A percentile compares a stretch with the other conserved stretches of the same genome.
These are phyloP conservation scores for Hydnum rufescens DNA, from an alignment of 768 basidiomycete species.

Conservation along the genomic window DNA sequence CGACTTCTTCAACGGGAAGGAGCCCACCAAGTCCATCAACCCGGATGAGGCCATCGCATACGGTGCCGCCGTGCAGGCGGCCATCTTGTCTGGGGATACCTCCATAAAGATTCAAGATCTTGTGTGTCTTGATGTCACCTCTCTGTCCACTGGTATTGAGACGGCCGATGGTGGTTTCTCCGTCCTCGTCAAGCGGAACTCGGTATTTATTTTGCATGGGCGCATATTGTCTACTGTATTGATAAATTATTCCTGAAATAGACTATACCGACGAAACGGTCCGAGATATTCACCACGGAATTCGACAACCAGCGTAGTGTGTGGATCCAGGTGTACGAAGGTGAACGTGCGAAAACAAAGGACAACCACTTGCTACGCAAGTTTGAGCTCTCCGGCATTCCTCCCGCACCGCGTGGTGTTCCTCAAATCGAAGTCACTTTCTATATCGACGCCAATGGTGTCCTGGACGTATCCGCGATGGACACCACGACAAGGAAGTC, in stretches of 20 bases:
- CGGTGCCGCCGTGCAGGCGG: slow-evolving; percentile 30
- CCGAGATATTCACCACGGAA: slow-evolving; percentile 97
- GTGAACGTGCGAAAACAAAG: slow-evolving; percentile 94
- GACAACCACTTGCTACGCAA: slow-evolving; percentile 98
- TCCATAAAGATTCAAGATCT: slow-evolving; percentile 29
- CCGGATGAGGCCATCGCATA: slow-evolving; percentile 30
- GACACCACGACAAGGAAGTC: slow-evolving; percentile 97
- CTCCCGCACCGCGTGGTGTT: slow-evolving; percentile 92
- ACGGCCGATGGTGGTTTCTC: slow-evolving; percentile 98
- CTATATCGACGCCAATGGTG: slow-evolving; percentile 94
- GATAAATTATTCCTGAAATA: background rate
- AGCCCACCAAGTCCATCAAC: slow-evolving; percentile 46
- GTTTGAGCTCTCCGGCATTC: slow-evolving; percentile 92
- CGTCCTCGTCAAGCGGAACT: slow-evolving; percentile 94
- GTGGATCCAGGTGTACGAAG: slow-evolving; percentile 94
- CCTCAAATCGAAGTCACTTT: slow-evolving; percentile 97
- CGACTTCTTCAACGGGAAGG: slow-evolving; percentile 47
- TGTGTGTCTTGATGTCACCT: slow-evolving; percentile 34
- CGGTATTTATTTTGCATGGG: too few species aligned
- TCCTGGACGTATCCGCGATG: slow-evolving; percentile 83
- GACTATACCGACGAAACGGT: slow-evolving; percentile 86
- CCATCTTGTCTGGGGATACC: slow-evolving; percentile 29
- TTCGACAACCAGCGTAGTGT: slow-evolving; percentile 98
- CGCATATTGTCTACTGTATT: too few species aligned
- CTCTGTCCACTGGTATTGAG: slow-evolving; percentile 62